Percentiles rank a stretch among this genome's conserved stretches.
Conservation (phyloP, 2,329 filamentous ascomycete species). For the Penicillium brevicompactum region DNA sequence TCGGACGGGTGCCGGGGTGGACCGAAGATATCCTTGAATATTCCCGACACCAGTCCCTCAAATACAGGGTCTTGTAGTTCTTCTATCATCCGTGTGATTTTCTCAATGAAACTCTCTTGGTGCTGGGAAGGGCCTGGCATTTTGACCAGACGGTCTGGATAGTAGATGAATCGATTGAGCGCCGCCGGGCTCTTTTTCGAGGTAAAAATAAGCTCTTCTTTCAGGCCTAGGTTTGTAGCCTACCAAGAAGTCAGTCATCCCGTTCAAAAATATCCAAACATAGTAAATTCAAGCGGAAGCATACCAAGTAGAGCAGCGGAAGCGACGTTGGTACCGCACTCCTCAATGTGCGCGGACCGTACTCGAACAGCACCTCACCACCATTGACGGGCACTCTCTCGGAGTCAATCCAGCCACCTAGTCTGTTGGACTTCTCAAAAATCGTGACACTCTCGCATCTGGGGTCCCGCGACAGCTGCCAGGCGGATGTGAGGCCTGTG, state of each 20-base stretch:
- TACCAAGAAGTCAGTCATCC: slow-evolving; percentile 35
- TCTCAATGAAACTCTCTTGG: slow-evolving; percentile 19
- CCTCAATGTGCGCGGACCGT: slow-evolving; percentile 77
- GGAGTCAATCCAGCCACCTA: slow-evolving; percentile 85
- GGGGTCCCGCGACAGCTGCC: slow-evolving; percentile 72
- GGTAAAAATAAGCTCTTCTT: slow-evolving; percentile 59
- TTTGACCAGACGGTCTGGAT: slow-evolving; percentile 76
- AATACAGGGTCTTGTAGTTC: slow-evolving; percentile 59
- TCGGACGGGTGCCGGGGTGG: slow-evolving; percentile 38
- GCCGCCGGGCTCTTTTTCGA: slow-evolving; percentile 54
- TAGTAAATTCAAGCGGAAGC: slow-evolving; percentile 22
- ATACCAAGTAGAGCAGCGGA: slow-evolving; percentile 71
- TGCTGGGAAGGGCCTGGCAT: slow-evolving; percentile 53
- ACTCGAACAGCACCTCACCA: slow-evolving; percentile 73
- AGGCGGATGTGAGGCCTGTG: slow-evolving; percentile 77
- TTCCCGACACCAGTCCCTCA: not conserved
- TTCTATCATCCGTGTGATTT: slow-evolving; percentile 25
- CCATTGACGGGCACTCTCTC: slow-evolving; percentile 61
- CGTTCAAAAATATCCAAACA: slow-evolving; percentile 6
- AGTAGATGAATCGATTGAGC: slow-evolving; percentile 79
- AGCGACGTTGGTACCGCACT: slow-evolving; percentile 60
- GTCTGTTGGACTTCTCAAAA: slow-evolving; percentile 69
- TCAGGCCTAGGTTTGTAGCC: slow-evolving; percentile 61
- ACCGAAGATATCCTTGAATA: slow-evolving; percentile 41
- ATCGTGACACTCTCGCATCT: slow-evolving; percentile 73